phyloP scores from a whole-genome alignment of 73 alveolate species.

The Breviolum minutum region DNA sequence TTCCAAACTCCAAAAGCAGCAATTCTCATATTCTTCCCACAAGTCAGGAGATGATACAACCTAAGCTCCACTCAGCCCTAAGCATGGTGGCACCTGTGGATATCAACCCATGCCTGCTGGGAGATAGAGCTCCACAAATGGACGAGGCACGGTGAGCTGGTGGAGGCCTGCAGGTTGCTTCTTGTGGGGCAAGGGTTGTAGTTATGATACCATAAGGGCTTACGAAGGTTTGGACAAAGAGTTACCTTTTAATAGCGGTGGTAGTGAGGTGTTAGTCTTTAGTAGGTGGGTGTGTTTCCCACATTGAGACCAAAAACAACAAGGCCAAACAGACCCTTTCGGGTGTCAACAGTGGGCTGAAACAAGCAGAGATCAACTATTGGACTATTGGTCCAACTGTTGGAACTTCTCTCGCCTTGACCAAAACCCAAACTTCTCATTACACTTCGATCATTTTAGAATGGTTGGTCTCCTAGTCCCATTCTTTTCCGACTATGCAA shows the following conservation, averaged over 20 bases:
- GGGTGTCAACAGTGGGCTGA: not conserved
- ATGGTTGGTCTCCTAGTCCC: too few species aligned
- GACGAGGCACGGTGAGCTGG: slow-evolving; percentile 6
- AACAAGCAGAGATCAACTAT: not conserved
- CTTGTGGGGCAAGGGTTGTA: too few species aligned
- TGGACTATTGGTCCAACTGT: not conserved
- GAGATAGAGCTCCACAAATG: slow-evolving; percentile 23
- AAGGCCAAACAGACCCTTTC: too few species aligned
- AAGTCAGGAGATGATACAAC: slow-evolving; percentile 5
- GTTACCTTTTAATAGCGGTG: too few species aligned
- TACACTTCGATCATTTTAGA: too few species aligned
- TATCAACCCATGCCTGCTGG: slow-evolving; percentile 42
- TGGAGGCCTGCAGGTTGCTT: not conserved
- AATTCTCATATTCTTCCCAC: not conserved
- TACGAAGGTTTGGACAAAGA: too few species aligned
- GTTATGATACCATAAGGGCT: too few species aligned
- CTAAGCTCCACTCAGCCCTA: slow-evolving; percentile 27
- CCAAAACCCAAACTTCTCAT: not conserved
- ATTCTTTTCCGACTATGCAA: too few species aligned
- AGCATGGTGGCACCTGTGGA: slow-evolving; percentile 56
- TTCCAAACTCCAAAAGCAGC: not conserved
- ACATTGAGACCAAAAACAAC: too few species aligned
- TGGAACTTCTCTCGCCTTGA: not conserved
- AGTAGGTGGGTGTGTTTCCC: too few species aligned
- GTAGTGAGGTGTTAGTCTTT: too few species aligned